A percentile compares a stretch with the other conserved stretches of the same genome.
Conservation (phyloP, 768 basidiomycete genomes). For the Termitomyces sp. region DNA sequence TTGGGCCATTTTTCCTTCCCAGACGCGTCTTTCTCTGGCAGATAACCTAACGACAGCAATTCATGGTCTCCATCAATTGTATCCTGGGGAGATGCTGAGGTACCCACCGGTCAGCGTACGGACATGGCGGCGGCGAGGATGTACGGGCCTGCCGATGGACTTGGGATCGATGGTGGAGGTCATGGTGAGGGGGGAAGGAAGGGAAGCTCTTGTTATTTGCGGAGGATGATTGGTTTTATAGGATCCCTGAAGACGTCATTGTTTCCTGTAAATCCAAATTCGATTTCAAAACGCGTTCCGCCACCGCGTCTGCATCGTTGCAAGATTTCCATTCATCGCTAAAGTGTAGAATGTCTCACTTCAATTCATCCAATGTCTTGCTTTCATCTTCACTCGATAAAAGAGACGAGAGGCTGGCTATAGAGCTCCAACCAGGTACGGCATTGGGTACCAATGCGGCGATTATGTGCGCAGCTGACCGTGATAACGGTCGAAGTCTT, state of each 20-base stretch:
- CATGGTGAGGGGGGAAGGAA: conserved; percentile 35
- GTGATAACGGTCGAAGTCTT: background rate
- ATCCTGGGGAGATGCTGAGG: conserved; percentile 1
- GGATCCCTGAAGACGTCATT: conserved; percentile 10
- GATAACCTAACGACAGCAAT: conserved; percentile 51
- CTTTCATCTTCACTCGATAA: background rate
- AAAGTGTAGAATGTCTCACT: background rate
- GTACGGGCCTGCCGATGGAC: conserved; percentile 57
- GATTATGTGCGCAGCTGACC: conserved; percentile 1
- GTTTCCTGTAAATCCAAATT: background rate
- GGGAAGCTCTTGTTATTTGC: conserved; percentile 1
- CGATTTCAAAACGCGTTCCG: background rate
- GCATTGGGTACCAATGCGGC: background rate
- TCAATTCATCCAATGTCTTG: background rate
- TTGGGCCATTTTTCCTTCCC: conserved; percentile 86
- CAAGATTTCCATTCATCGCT: conserved; percentile 1
- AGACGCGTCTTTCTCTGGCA: conserved; percentile 70
- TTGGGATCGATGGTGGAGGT: conserved; percentile 65
- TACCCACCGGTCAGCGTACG: conserved; percentile 60
- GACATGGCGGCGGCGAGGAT: conserved; percentile 59
- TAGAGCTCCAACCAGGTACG: background rate
- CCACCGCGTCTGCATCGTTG: background rate
- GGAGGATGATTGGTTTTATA: conserved; percentile 15
- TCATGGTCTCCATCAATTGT: background rate
- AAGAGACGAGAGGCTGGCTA: background rate